Evolutionary conservation across 441 rosid genomes (phyloP).

Genomic region (Hypseocharis bilobata): DNA sequence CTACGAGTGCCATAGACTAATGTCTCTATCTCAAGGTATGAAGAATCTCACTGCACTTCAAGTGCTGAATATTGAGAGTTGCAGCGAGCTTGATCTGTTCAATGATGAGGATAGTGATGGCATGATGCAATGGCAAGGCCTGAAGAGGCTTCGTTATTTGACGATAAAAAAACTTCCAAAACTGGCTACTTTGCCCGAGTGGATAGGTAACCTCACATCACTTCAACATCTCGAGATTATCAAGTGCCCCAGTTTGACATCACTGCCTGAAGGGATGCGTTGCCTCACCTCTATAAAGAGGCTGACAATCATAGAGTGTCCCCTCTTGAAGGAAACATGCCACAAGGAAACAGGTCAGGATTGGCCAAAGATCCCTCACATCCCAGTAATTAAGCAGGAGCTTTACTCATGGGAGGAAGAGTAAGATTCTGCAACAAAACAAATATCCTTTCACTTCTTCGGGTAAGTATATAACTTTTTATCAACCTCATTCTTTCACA

Average conservation of each 20-base stretch:
- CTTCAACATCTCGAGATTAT: neutral
- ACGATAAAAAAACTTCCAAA: constrained; percentile 1
- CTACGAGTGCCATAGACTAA: constrained; percentile 1
- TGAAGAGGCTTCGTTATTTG: constrained; percentile 6
- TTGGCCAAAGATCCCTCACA: neutral
- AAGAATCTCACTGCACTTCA: constrained; percentile 14
- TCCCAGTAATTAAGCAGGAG: too few species aligned
- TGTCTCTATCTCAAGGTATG: constrained; percentile 13
- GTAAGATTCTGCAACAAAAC: too few species aligned
- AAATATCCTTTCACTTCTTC: too few species aligned
- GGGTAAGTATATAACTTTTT: too few species aligned
- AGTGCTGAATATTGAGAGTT: constrained; percentile 1
- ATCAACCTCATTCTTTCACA: too few species aligned
- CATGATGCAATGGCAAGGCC: constrained; percentile 16
- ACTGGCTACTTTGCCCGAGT: neutral
- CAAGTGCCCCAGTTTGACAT: constrained; percentile 1
- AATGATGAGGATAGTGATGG: too few species aligned
- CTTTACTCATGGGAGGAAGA: too few species aligned
- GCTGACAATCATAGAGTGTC: neutral
- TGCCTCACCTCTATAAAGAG: neutral
- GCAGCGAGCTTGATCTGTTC: constrained; percentile 19
- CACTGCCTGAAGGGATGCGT: neutral
- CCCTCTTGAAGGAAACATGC: neutral
- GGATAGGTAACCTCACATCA: constrained; percentile 11
- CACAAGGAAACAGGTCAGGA: neutral